Evolutionary conservation across 2,329 filamentous ascomycete genomes (phyloP), one percentile per base, ranked within the genome.

Genomic region (Hyphodiscus sp.): DNA sequence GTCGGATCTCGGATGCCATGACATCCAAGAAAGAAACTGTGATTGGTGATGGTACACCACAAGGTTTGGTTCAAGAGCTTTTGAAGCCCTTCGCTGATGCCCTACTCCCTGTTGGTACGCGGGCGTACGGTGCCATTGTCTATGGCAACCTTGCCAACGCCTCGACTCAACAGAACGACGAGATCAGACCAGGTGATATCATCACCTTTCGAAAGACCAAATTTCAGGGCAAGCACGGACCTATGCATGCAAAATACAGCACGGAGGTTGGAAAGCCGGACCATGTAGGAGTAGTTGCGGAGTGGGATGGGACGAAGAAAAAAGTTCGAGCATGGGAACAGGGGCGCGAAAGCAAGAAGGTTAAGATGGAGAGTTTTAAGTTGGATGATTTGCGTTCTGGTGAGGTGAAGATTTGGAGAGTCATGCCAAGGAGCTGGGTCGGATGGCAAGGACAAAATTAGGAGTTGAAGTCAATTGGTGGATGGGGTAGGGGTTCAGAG

Each of bases 291-390:
- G 75, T 99, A 2, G 92, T 99, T 3, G 82, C 90, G 10, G 94
- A 99, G 69, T 99, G 94, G 94, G 94, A 99, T 69, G 94, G 94
- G 2, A 95, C 90, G 42, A 96, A 96, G 81, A 96, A 96, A 79
- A 96, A 97, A 78, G 86, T 99, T 23, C 77, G 91, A 26, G 91
- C 86, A 1, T 97, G 90, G 89, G 94, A 97, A 70, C 94, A 99
- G 69, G 92, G 92, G 0, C 77, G 92, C 15, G 92, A 97, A 74
- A 91, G 84, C 69, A 92, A 87, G 71, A 97, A 96, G 76, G 86
- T 95, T 51, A 94, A 95, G 75, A 75, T 89, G 57, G 92, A 97
- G 76, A 95, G 91, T 72, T 97, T 92, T 74, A 89, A 91, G 74
- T 79, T 99, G 57, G 91, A 91, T 45, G 94, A 99, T 73, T 68